phyloP scores from a whole-genome alignment of 1,284 basidiomycete species.

The Trichosporon coremiiforme region DNA sequence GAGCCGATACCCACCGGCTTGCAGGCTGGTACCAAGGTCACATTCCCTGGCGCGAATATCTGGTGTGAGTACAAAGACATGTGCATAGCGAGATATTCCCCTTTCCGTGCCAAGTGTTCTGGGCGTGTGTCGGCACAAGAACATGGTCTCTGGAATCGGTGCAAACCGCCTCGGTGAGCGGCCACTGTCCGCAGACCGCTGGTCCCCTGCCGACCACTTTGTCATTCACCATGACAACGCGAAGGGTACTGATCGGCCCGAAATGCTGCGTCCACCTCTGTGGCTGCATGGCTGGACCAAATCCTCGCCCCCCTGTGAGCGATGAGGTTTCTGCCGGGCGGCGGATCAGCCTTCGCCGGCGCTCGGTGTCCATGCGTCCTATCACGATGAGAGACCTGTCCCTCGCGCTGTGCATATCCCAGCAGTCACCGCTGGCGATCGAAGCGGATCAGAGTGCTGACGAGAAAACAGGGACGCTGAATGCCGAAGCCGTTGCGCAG shows the following conservation, averaged over 20 bases:
- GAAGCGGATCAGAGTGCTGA: background rate
- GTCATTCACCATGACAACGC: background rate
- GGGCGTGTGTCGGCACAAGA: background rate
- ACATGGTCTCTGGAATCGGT: background rate
- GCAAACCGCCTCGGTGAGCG: background rate
- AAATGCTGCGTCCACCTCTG: too few species aligned
- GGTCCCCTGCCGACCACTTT: background rate
- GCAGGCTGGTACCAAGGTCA: background rate
- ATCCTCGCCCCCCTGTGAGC: background rate
- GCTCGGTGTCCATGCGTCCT: background rate
- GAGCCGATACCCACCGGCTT: constrained; percentile 3
- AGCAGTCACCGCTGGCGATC: background rate
- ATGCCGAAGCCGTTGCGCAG: constrained; percentile 10
- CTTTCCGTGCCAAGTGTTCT: background rate
- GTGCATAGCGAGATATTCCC: background rate
- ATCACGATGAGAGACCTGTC: background rate
- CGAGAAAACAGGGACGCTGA: constrained; percentile 5
- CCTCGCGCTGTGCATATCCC: background rate
- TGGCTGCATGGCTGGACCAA: background rate
- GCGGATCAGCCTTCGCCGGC: background rate
- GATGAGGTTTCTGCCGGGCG: too few species aligned
- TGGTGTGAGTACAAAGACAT: constrained; percentile 2
- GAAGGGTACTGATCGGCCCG: background rate
- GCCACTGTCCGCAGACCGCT: background rate
- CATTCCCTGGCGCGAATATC: background rate